Conservation (phyloP, 2,329 filamentous ascomycete species). For the Aurifilum marmelostoma region DNA sequence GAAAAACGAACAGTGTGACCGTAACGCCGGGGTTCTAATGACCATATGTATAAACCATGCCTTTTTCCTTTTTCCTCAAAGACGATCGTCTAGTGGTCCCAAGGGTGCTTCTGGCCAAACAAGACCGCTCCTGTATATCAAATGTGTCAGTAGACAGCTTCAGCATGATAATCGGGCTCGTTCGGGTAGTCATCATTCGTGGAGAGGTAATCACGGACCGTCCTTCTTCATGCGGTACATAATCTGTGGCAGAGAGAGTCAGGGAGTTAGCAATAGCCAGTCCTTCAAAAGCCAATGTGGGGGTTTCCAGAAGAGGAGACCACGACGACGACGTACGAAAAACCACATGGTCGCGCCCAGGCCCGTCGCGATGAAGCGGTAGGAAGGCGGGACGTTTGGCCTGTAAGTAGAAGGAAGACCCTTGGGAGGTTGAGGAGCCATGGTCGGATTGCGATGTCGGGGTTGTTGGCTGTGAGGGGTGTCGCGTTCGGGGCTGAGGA, state of each 20-base stretch:
- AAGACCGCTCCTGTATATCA: slow-evolving; percentile 66
- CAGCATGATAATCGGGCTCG: background rate
- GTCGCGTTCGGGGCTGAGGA: background rate
- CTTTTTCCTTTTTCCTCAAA: slow-evolving; percentile 5
- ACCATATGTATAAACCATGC: slow-evolving; percentile 16
- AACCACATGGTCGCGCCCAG: slow-evolving; percentile 99
- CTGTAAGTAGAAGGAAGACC: slow-evolving; percentile 34
- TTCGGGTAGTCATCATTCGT: background rate
- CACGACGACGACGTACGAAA: slow-evolving; percentile 71
- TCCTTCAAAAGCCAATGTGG: background rate
- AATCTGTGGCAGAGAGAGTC: slow-evolving; percentile 58
- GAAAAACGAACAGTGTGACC: background rate
- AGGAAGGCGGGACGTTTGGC: slow-evolving; percentile 63
- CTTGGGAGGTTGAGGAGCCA: slow-evolving; percentile 38
- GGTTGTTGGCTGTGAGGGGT: background rate
- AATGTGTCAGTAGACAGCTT: slow-evolving; percentile 12
- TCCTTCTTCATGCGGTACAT: slow-evolving; percentile 98
- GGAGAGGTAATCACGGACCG: slow-evolving; percentile 53
- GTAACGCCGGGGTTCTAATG: slow-evolving; percentile 2
- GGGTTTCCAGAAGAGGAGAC: background rate
- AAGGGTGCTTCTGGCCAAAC: slow-evolving; percentile 93
- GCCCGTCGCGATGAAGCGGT: slow-evolving; percentile 83
- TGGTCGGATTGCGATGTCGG: slow-evolving; percentile 28
- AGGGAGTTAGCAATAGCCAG: slow-evolving; percentile 28
- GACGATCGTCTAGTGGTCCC: slow-evolving; percentile 73